phyloP scores from a whole-genome alignment of 2,329 filamentous ascomycete species.

The Apiospora rasikravindrae region DNA sequence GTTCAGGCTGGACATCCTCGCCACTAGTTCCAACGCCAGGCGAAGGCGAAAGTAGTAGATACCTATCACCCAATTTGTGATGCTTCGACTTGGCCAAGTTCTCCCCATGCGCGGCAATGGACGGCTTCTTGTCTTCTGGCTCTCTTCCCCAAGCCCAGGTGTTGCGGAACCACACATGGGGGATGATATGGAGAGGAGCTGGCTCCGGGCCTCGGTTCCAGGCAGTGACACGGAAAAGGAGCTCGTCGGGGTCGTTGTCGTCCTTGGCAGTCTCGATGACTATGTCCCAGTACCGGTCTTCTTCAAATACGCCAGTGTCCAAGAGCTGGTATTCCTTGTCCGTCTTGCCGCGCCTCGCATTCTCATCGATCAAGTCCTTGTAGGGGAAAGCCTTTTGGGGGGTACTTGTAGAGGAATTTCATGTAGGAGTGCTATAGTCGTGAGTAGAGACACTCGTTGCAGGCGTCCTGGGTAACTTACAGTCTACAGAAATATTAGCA shows the following conservation, averaged over 20 bases:
- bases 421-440: constrained; percentile 86
- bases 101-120: constrained; percentile 69
- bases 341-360: constrained; percentile 74
- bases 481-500: constrained; percentile 43
- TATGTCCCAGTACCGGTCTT: constrained; percentile 95
- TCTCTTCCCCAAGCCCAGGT: constrained; percentile 96
- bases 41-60: constrained; percentile 85
- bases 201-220: constrained; percentile 94
- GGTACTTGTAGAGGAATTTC: constrained; percentile 98
- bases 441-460: constrained; percentile 24
- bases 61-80: constrained; percentile 79
- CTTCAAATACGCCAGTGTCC: constrained; percentile 86
- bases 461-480: constrained; percentile 39
- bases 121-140: constrained; percentile 75
- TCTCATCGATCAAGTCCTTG: constrained; percentile 83
- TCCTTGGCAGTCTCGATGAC: constrained; percentile 97
- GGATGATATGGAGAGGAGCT: constrained; percentile 90
- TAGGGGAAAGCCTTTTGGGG: constrained; percentile 93
- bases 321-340: constrained; percentile 91
- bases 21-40: constrained; percentile 80
- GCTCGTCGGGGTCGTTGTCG: constrained; percentile 85
- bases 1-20: constrained; percentile 81
- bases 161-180: constrained; percentile 96
- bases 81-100: constrained; percentile 80
- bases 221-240: constrained; percentile 91